Conservation (phyloP, 1,139 yeast species). For the Scheffersomyces stambukii region DNA sequence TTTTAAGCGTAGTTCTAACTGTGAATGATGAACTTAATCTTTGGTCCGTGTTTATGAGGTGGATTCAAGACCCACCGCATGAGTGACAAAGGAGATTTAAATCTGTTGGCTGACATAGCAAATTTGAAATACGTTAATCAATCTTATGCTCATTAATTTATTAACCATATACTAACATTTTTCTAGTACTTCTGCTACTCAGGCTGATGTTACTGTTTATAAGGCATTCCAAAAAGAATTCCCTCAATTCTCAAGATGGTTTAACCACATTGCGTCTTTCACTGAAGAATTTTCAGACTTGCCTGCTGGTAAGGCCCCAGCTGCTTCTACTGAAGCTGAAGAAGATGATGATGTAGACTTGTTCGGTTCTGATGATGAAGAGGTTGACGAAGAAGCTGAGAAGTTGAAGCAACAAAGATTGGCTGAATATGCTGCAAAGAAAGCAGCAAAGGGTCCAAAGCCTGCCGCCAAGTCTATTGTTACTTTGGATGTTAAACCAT, state of each 20-base stretch:
- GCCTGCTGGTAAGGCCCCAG: conserved; percentile 70
- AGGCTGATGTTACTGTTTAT: conserved; percentile 93
- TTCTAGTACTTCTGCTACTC: conserved; percentile 75
- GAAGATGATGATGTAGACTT: conserved; percentile 88
- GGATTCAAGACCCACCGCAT: conserved; percentile 90
- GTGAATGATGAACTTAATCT: conserved; percentile 63
- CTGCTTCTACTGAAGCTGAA: conserved; percentile 50
- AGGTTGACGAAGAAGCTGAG: conserved; percentile 95
- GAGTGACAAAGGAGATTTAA: conserved; percentile 69
- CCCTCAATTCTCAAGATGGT: conserved; percentile 98
- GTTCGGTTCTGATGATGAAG: conserved; percentile 92
- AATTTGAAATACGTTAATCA: neutral
- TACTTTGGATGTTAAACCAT: conserved; percentile 96
- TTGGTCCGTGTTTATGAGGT: conserved; percentile 98
- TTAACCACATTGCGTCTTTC: conserved; percentile 94
- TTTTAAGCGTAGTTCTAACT: conserved; percentile 1
- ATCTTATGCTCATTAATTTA: neutral
- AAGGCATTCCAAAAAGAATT: conserved; percentile 89
- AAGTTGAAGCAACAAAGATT: conserved; percentile 94
- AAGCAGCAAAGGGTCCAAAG: conserved; percentile 95
- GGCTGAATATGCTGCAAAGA: conserved; percentile 96
- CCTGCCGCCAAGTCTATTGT: conserved; percentile 98
- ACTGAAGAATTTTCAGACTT: conserved; percentile 75
- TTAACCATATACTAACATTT: conserved; percentile 8
- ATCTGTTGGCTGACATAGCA: conserved; percentile 33